Base-by-base conservation (phyloP, 495 filamentous ascomycete genomes). In the Elaphomyces granulatus region DNA sequence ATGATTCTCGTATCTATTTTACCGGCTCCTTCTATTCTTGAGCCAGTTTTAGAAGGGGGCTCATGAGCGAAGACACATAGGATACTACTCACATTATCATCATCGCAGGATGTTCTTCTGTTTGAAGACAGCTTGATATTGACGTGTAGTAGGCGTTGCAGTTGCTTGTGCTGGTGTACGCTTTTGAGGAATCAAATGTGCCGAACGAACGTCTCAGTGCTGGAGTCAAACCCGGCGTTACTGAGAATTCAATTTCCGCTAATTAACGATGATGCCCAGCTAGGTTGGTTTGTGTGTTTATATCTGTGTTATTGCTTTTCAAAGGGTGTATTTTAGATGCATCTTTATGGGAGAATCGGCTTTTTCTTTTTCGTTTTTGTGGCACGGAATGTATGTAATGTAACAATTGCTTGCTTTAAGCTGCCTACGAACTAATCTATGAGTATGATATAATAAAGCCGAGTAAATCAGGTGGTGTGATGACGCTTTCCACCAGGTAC, bases 1-100 rank as follows among this genome's bases (percentile, higher is more conserved):
- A 18, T 26, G 15, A 31, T 35, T 20, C 30, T 44, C 36, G 30
- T 35, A 38, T 44, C 42, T 39, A 7, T 21, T 12, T 9, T 3
- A 16, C 34, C 23, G 20, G 4, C 20, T 45, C 8, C 16, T n/a
- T 15, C 28, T 41, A 6, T 12, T 28, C 23, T 28, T 28, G 12
- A 28, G 23, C 23, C 23, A 6, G 23, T 28, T 6, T 28, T 28
- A n/a, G n/a, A n/a, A n/a, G n/a, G n/a, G n/a, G n/a, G n/a, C 23
- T 28, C 12, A 28, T 28, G 23, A 12, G 23, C 6, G 6, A 6
- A 28, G 12, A 28, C 6, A 12, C 6, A 6, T 28, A 28, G 12
- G 23, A 28, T 28, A 28, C 23, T 12, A 28, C 23, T 28, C 23
- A 28, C n/a, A 12, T 28, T 28, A 28, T 28, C 6, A 12, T 28